These are phyloP conservation scores for Botryosphaeria agaves DNA, from an alignment of 2,329 filamentous ascomycete species.

Conservation along the genomic window DNA sequence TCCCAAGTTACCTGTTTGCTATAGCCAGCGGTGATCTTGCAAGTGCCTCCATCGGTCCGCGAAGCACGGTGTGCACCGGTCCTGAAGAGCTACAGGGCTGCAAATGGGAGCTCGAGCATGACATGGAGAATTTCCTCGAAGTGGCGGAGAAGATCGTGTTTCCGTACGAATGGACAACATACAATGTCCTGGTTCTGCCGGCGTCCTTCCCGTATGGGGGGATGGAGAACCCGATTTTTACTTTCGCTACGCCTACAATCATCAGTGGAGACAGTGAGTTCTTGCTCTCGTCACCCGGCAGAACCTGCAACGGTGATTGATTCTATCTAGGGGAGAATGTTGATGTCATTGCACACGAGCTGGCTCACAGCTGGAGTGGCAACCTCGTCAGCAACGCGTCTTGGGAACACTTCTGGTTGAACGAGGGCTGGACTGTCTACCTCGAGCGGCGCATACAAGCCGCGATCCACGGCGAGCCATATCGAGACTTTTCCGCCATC, in stretches of 20 bases:
- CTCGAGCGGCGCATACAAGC: conserved; percentile 73
- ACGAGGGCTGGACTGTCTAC: conserved; percentile 86
- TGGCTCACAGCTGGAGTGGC: conserved; percentile 67
- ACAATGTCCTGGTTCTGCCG: conserved; percentile 82
- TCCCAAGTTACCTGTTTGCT: conserved; percentile 91
- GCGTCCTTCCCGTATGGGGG: conserved; percentile 82
- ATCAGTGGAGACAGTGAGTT: conserved; percentile 50
- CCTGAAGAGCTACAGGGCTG: conserved; percentile 72
- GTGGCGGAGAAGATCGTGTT: conserved; percentile 68
- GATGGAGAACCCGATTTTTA: conserved; percentile 67
- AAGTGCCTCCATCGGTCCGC: conserved; percentile 69
- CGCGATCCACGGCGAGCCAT: conserved; percentile 61
- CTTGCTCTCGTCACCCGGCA: neutral
- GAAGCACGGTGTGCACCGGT: conserved; percentile 70
- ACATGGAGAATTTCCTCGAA: conserved; percentile 84
- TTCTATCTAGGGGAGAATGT: conserved; percentile 75
- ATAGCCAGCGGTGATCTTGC: conserved; percentile 71
- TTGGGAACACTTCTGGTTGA: conserved; percentile 63
- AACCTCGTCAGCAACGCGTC: conserved; percentile 65
- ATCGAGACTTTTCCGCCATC: conserved; percentile 87
- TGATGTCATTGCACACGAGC: conserved; percentile 86
- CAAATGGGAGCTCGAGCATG: conserved; percentile 79
- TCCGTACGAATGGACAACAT: conserved; percentile 85
- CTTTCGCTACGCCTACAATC: conserved; percentile 86
- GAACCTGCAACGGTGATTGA: neutral